A percentile compares a stretch with the other conserved stretches of the same genome.
These are phyloP conservation scores for Escallonia rubra DNA, from an alignment of 129 eudicot species.

Conservation along the genomic window DNA sequence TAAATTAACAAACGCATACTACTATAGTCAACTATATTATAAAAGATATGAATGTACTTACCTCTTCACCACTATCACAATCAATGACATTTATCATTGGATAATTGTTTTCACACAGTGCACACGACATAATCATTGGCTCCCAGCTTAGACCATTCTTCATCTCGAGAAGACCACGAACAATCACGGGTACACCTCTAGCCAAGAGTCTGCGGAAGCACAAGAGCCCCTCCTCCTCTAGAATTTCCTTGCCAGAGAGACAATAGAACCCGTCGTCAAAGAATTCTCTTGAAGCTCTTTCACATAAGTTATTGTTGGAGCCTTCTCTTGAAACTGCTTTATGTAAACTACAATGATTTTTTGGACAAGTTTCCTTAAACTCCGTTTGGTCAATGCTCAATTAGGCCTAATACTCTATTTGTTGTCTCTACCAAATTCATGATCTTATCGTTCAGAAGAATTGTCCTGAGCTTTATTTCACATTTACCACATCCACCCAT, in stretches of 20 bases:
- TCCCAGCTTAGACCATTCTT: slow-evolving; percentile 10
- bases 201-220: too few species aligned
- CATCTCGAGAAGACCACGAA: slow-evolving; percentile 5
- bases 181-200: too few species aligned
- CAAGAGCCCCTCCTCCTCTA: not conserved
- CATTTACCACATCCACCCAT: slow-evolving; percentile 1
- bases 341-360: not conserved
- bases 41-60: too few species aligned
- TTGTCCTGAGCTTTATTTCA: not conserved
- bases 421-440: slow-evolving; percentile 1
- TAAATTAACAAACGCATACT: too few species aligned
- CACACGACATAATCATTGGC: slow-evolving; percentile 4
- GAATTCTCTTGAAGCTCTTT: too few species aligned
- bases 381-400: not conserved
- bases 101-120: slow-evolving; percentile 1
- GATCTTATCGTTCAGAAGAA: not conserved
- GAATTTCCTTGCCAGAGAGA: slow-evolving; percentile 5
- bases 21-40: too few species aligned
- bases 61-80: too few species aligned
- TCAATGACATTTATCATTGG: too few species aligned
- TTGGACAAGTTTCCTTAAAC: not conserved
- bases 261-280: not conserved
- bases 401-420: not conserved
- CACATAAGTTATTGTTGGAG: not conserved
- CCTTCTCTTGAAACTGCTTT: not conserved